Conservation (phyloP, 768 basidiomycete species). For the Mycena albidolilacea region DNA sequence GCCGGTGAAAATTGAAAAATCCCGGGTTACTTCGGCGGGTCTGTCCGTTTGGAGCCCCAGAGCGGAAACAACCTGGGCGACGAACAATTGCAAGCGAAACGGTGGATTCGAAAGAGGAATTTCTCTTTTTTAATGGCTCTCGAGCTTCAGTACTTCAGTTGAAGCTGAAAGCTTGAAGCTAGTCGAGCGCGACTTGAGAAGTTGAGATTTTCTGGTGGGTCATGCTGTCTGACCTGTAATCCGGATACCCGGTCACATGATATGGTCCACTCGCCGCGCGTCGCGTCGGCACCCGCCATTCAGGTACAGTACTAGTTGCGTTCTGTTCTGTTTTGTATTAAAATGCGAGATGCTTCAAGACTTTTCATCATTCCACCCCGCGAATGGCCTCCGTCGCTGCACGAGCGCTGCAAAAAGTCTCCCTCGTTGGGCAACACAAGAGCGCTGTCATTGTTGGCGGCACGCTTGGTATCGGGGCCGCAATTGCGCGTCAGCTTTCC, state of each 20-base stretch:
- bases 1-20: no score
- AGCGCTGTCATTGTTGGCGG: conserved; percentile 26
- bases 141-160: no score
- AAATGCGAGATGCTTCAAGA: neutral
- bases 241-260: conserved; percentile 1
- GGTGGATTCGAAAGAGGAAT: no score
- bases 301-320: neutral
- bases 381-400: conserved; percentile 3
- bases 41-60: no score
- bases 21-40: no score
- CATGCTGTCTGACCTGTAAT: neutral
- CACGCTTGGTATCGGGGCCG: conserved; percentile 25
- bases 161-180: no score
- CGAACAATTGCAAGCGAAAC: no score
- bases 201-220: neutral
- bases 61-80: no score
- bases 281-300: neutral
- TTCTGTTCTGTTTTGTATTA: neutral
- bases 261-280: neutral
- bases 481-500: conserved; percentile 11
- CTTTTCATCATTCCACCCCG: neutral
- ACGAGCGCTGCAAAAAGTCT: conserved; percentile 2
- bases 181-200: no score
- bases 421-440: conserved; percentile 14
- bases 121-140: no score